Base-by-base conservation (phyloP, 805 yeast species). In the Yarrowia sp. region DNA sequence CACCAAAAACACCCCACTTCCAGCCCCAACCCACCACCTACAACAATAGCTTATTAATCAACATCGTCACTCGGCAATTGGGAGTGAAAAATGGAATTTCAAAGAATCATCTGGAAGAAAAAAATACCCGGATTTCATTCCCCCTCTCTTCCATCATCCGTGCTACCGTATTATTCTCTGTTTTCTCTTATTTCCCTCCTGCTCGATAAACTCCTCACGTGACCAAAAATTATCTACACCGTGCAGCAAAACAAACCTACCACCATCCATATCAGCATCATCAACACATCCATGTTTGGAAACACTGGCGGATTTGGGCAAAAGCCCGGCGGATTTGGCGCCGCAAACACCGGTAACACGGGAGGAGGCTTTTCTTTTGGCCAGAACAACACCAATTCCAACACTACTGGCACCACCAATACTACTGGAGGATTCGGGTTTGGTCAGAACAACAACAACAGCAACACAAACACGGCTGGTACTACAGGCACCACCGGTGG, bases 341-440 rank as follows among this genome's bases (percentile, higher is more conserved):
- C 61, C 22, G 33, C 36, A 22, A 62, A 41, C 41, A 64, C 47
- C 17, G 33, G 48, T 31, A 44, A 28, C 33, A 31, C 69, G 6
- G 66, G 70, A 45, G 65, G 70, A 35, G 76, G 77, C 36, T 79
- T 80, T 5, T 68, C 78, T 39, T 73, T 73, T 62, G 75, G 75
- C n/a, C 70, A 69, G 50, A 68, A 66, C 58, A 65, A 67, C 42
- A 67, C 65, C 62, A 65, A 67, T 47, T 63, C 58, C 72, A 68
- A 66, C 64, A 68, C 66, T 15, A 14, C 58, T 22, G 28, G 28
- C 11, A 45, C 15, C 41, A 33, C 55, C 10, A 48, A 48, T 41
- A 48, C 55, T 14, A 41, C 41, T 3, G 55, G 55, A 48, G 55
- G 55, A 5, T 48, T 48, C 31, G 41, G 41, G 5, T 48, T 48